Conservation (phyloP, 2,329 filamentous ascomycete genomes). For the Rhinocladiella mackenziei region DNA sequence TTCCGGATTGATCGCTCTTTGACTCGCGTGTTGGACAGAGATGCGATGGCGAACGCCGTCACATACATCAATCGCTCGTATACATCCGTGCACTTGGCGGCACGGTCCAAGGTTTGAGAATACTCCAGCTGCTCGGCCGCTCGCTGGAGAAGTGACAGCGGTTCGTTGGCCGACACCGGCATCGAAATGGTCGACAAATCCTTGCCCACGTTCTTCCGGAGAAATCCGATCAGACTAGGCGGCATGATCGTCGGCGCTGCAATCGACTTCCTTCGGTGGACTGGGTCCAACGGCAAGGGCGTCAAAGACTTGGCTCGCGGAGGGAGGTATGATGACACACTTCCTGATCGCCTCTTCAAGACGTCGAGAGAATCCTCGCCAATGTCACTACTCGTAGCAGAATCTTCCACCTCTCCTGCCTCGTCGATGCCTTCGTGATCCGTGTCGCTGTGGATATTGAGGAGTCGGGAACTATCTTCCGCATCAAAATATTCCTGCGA, state of each 20-base stretch:
- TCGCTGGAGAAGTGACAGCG: constrained; percentile 80
- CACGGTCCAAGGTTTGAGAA: constrained; percentile 73
- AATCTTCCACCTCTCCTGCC: constrained; percentile 51
- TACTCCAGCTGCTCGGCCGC: constrained; percentile 91
- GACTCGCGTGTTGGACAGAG: constrained; percentile 74
- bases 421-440: constrained; percentile 57
- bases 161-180: constrained; percentile 96
- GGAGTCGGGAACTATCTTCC: constrained; percentile 63
- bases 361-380: constrained; percentile 44
- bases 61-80: constrained; percentile 77
- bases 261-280: constrained; percentile 67
- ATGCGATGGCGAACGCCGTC: constrained; percentile 83
- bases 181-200: constrained; percentile 95
- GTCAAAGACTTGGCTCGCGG: constrained; percentile 67
- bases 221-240: constrained; percentile 86
- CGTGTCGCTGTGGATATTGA: constrained; percentile 70
- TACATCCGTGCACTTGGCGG: constrained; percentile 53
- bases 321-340: constrained; percentile 62
- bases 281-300: constrained; percentile 68
- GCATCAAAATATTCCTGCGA: constrained; percentile 95
- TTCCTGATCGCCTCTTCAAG: constrained; percentile 31
- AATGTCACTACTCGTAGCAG: constrained; percentile 60
- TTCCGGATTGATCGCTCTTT: constrained; percentile 92
- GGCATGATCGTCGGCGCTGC: constrained; percentile 71
- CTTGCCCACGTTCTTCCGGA: constrained; percentile 97